Base-by-base conservation (phyloP, 108 stramenopile genomes). In the Pinguiococcus pyrenoidosus region DNA sequence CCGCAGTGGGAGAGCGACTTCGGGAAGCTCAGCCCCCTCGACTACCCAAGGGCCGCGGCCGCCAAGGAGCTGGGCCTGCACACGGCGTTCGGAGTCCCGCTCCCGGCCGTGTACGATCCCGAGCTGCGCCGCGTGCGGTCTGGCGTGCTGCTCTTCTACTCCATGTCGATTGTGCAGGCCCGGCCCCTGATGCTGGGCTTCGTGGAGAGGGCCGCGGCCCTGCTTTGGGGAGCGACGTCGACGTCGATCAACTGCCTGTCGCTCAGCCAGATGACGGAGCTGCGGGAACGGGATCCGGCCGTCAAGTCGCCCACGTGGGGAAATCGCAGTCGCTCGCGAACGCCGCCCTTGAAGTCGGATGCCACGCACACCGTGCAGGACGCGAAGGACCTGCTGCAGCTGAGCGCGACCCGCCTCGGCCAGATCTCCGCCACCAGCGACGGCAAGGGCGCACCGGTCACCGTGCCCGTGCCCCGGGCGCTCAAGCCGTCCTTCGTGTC, bases 41-140 rank as follows among this genome's bases (percentile, higher is more conserved):
- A 18, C 33, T 40, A 57, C 49, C 56, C 56, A 10, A 12, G 58
- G 17, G 47, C 57, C 4, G 22, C 54, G 12, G 53, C 41, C n/a
- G 64, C 64, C 5, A 29, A 34, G 8, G 14, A 64, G 13, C 37
- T 64, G 30, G 62, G 62, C 34, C 52, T 69, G 10, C 30, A 44
- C 29, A 56, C 67, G 9, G 56, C 67, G 17, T 69, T 69, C 33
- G 67, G 67, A 10, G 62, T 69, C 1, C 67, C 67, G 3, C 28
- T 69, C 2, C 55, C 62, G 8, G 30, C n/a, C n/a, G n/a, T n/a
- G n/a, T n/a, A n/a, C n/a, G n/a, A n/a, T 59, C 17, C 56, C 30
- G 21, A 46, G 13, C 12, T 21, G 49, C 20, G 41, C 37, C 22
- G 24, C 32, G 34, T 23, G 6, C 35, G 40, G 48, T 54, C 49